Base-by-base conservation (phyloP, 2,329 filamentous ascomycete genomes). In the Diplodia seriata region DNA sequence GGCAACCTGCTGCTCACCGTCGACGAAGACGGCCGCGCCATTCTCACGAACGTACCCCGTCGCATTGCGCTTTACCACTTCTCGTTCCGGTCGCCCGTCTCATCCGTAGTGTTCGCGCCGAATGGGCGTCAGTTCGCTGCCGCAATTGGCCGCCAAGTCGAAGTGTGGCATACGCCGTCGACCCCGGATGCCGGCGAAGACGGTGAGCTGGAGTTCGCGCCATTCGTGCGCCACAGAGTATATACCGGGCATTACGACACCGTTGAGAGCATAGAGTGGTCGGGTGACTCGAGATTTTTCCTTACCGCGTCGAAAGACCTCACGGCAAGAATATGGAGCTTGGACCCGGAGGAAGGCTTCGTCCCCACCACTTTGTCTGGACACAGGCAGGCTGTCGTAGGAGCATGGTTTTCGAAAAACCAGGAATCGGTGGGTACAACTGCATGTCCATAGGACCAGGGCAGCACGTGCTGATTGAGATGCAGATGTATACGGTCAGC, bases 151-250 rank as follows among this genome's bases (percentile, higher is more conserved):
- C 87, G 94, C 74, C 91, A 91, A 74, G 89, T 97, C 69, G 93
- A 99, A 83, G 90, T 98, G 72, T 99, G 95, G 95, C 91, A 95
- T 74, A 97, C 96, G 36, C 95, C 95, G 0, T 93, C 91, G 3
- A 95, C 92, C 0, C 94, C 94, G 3, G 92, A 94, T 71, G 86
- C 91, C 29, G 91, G 90, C 71, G 85, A 85, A 57, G 89, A 91
- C 69, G 94, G 93, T 69, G 92, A 94, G 70, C 84, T 98, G 66
- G 94, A 98, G 74, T 99, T 97, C 80, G 94, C 95, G 23, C 95
- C 95, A 0, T 99, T 99, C 74, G 90, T 97, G 57, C 86, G 91
- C 72, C 92, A 98, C 81, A 89, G 93, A 72, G 90, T 91, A 63
- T 93, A 97, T 73, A 89, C 89, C 1, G 93, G 92, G 0, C 95